Evolutionary conservation across 2,329 filamentous ascomycete genomes (phyloP).

Genomic region (Colletotrichum cereale): DNA sequence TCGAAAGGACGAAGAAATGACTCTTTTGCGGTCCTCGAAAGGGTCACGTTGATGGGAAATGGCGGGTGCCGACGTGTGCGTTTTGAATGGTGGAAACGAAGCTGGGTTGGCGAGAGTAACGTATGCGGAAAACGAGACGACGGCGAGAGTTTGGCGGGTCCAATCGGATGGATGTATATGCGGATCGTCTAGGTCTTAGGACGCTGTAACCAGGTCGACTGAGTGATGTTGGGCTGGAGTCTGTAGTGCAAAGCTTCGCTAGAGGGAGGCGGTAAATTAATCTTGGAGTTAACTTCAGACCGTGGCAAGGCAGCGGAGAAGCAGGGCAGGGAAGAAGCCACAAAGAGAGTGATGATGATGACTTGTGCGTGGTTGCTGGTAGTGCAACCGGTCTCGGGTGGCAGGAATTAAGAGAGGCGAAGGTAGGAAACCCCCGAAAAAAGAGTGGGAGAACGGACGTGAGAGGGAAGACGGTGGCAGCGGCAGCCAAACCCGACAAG

Average conservation of each 20-base stretch:
- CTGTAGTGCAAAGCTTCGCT: neutral
- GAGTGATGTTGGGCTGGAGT: neutral
- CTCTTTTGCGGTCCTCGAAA: slow-evolving; percentile 7
- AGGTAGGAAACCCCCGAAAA: neutral
- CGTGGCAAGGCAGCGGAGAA: slow-evolving; percentile 16
- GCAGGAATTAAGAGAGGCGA: slow-evolving; percentile 19
- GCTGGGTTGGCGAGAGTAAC: slow-evolving; percentile 14
- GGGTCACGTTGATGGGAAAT: slow-evolving; percentile 6
- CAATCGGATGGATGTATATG: slow-evolving; percentile 30
- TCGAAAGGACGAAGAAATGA: neutral
- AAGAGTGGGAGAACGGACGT: slow-evolving; percentile 5
- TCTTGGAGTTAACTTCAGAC: slow-evolving; percentile 8
- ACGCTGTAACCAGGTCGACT: neutral
- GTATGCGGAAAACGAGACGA: slow-evolving; percentile 32
- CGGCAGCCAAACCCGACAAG: slow-evolving; percentile 10
- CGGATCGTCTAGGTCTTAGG: slow-evolving; percentile 5
- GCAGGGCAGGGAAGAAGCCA: slow-evolving; percentile 30
- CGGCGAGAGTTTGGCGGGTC: slow-evolving; percentile 37
- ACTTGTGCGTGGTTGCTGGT: slow-evolving; percentile 29
- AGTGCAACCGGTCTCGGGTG: slow-evolving; percentile 26
- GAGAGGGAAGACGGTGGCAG: slow-evolving; percentile 15
- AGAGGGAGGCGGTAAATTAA: neutral
- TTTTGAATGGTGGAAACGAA: slow-evolving; percentile 27
- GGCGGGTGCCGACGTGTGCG: slow-evolving; percentile 35
- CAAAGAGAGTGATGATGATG: slow-evolving; percentile 39